A percentile compares a stretch with the other conserved stretches of the same genome.
phyloP scores from a whole-genome alignment of 1,139 yeast species.

The Taphrina communis region DNA sequence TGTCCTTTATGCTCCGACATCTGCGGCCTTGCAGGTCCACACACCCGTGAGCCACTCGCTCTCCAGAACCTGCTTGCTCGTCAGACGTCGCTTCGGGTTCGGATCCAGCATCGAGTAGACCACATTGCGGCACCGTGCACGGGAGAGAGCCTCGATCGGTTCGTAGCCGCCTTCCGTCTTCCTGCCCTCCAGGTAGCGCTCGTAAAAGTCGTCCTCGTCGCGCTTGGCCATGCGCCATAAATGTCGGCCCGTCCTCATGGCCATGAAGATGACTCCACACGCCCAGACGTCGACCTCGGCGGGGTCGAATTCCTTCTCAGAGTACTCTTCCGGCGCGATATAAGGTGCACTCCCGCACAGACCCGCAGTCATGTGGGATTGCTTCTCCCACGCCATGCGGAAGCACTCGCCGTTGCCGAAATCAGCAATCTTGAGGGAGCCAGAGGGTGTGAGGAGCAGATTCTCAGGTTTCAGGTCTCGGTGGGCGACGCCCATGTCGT shows the following conservation, averaged over 20 bases:
- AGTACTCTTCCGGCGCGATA: constrained; percentile 94
- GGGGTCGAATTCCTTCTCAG: constrained; percentile 78
- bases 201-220: constrained; percentile 78
- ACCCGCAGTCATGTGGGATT: constrained; percentile 81
- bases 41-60: constrained; percentile 97
- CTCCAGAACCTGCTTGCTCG: constrained; percentile 82
- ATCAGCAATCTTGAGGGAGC: constrained; percentile 86
- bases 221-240: constrained; percentile 83
- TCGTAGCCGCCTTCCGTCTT: constrained; percentile 85
- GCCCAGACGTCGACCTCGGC: constrained; percentile 95
- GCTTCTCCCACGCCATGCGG: constrained; percentile 94
- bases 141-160: constrained; percentile 68
- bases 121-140: constrained; percentile 81
- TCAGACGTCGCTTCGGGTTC: constrained; percentile 79
- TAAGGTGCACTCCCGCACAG: constrained; percentile 92
- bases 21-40: constrained; percentile 73
- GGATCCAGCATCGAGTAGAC: constrained; percentile 92
- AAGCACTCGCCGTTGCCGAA: constrained; percentile 97
- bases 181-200: constrained; percentile 72
- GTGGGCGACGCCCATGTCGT: constrained; percentile 95
- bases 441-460: constrained; percentile 75
- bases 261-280: constrained; percentile 96
- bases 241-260: constrained; percentile 95
- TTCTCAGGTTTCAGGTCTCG: constrained; percentile 96
- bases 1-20: constrained; percentile 48